Evolutionary conservation across 192 early-diverging fungal genomes (phyloP).

Genomic region (Umbelopsis vinacea): DNA sequence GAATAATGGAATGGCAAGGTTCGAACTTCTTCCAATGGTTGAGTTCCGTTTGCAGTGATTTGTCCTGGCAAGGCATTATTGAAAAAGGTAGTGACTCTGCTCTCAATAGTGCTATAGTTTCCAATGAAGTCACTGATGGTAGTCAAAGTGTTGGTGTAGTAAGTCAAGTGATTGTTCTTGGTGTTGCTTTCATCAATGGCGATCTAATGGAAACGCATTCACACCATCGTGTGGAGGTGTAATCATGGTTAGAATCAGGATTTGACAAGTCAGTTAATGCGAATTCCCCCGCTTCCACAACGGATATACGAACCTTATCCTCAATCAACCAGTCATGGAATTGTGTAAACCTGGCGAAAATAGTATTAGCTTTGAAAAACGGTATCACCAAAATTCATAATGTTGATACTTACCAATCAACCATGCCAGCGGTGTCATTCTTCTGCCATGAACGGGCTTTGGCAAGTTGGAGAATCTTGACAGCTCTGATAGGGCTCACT

Average conservation of each 20-base stretch:
- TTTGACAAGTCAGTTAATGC: background rate
- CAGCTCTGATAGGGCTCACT: background rate
- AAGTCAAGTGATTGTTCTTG: conserved; percentile 13
- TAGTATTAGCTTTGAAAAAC: background rate
- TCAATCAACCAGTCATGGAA: conserved; percentile 12
- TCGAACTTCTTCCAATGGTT: background rate
- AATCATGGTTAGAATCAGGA: too few relatives aligned
- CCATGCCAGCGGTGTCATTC: conserved; percentile 17
- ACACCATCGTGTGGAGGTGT: too few relatives aligned
- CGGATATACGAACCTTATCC: background rate
- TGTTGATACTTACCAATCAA: background rate
- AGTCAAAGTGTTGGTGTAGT: conserved; percentile 4
- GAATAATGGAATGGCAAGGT: conserved; percentile 8
- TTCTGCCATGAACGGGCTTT: background rate
- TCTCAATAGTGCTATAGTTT: conserved; percentile 49
- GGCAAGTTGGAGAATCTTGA: background rate
- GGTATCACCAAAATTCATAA: background rate
- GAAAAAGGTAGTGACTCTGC: background rate
- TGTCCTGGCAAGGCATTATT: background rate
- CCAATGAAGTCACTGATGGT: conserved; percentile 82
- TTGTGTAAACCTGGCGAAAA: background rate
- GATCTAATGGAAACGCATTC: background rate
- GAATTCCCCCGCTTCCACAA: background rate
- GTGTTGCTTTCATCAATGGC: conserved; percentile 14
- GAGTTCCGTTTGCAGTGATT: background rate